Evolutionary conservation across 345 rosid species (phyloP).

Genomic region (Geranium brycei): DNA sequence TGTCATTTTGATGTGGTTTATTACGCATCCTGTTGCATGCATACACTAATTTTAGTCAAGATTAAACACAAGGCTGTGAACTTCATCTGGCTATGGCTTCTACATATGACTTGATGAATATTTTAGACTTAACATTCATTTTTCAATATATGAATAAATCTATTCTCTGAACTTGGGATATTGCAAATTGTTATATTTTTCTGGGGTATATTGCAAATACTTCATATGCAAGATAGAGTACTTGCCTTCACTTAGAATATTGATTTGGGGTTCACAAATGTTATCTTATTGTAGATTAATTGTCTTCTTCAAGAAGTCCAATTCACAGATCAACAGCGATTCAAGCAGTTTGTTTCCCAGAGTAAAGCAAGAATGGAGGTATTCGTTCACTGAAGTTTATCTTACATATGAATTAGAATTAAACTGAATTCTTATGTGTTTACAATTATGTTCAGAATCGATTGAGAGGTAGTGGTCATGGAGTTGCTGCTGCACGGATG

Average conservation of each 20-base stretch:
- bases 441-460: slow-evolving; percentile 45
- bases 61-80: too few species aligned
- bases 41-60: too few species aligned
- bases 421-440: background rate
- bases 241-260: background rate
- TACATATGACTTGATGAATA: too few species aligned
- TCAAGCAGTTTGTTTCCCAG: slow-evolving; percentile 93
- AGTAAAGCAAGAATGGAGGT: slow-evolving; percentile 99
- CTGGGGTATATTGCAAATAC: too few species aligned
- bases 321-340: slow-evolving; percentile 86
- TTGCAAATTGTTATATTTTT: too few species aligned
- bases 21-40: too few species aligned
- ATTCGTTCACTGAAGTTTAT: background rate
- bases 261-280: slow-evolving; percentile 3
- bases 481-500: slow-evolving; percentile 83
- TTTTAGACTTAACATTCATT: too few species aligned
- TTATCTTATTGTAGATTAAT: slow-evolving; percentile 39
- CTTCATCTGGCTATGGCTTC: too few species aligned
- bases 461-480: slow-evolving; percentile 86
- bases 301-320: slow-evolving; percentile 85
- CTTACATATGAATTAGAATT: background rate
- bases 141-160: too few species aligned
- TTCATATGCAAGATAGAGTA: too few species aligned
- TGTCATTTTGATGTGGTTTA: too few species aligned
- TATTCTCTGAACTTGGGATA: too few species aligned